Conservation (phyloP, 495 filamentous ascomycete genomes). For the Trichoderma virens region DNA sequence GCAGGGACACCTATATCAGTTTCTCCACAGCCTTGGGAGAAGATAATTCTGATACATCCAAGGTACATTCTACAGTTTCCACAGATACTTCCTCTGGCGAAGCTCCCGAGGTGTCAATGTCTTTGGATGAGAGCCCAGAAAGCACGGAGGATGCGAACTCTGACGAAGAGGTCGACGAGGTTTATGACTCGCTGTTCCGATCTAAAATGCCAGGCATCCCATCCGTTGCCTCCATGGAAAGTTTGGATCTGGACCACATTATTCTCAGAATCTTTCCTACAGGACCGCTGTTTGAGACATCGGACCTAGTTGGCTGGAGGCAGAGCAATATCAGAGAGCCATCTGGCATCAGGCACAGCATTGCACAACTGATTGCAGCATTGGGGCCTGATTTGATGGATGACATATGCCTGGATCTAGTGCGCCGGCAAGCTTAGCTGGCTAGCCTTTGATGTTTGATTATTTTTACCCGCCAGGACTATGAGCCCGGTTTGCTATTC, state of each 20-base stretch:
- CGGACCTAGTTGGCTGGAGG: conserved; percentile 61
- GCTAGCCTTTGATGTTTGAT: background rate
- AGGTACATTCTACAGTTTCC: background rate
- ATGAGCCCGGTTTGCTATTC: too few species aligned
- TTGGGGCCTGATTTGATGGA: conserved; percentile 61
- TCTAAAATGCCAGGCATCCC: conserved; percentile 73
- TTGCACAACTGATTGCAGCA: conserved; percentile 70
- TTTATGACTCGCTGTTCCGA: conserved; percentile 50
- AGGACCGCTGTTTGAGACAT: conserved; percentile 26
- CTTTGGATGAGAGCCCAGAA: conserved; percentile 12
- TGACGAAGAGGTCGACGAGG: conserved; percentile 15
- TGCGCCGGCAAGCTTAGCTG: background rate
- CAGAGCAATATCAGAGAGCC: conserved; percentile 44
- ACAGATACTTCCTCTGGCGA: background rate
- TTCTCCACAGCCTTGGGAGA: conserved; percentile 44
- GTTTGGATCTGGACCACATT: conserved; percentile 54
- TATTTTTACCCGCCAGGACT: too few species aligned
- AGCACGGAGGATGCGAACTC: conserved; percentile 18
- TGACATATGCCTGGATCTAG: conserved; percentile 41
- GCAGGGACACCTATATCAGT: conserved; percentile 59
- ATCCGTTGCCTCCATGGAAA: conserved; percentile 52
- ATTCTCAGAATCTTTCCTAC: conserved; percentile 26
- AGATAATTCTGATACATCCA: conserved; percentile 12
- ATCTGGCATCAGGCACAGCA: conserved; percentile 51
- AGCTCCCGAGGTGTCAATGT: background rate